Evolutionary conservation across 768 basidiomycete genomes (phyloP).

Genomic region (Boletus sp.): DNA sequence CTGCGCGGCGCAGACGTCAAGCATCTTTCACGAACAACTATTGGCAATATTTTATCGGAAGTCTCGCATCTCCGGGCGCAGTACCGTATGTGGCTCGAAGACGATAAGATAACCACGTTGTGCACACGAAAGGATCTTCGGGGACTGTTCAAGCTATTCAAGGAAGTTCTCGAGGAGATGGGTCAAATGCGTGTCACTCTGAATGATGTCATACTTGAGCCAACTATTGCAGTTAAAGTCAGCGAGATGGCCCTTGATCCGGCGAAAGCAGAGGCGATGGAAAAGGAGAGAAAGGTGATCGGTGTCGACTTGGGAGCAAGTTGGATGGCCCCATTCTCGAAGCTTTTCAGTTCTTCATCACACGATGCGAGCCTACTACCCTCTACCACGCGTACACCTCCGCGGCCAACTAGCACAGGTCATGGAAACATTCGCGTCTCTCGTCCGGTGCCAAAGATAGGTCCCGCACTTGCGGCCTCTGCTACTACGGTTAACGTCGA

Average conservation of each 20-base stretch:
- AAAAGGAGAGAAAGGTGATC: slow-evolving; percentile 30
- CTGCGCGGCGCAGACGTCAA: slow-evolving; percentile 82
- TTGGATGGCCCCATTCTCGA: slow-evolving; percentile 88
- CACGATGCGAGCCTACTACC: slow-evolving; percentile 14
- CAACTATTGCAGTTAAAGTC: slow-evolving; percentile 66
- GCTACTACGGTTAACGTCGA: slow-evolving; percentile 95
- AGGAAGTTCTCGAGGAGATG: slow-evolving; percentile 81
- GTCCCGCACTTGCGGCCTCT: slow-evolving; percentile 83
- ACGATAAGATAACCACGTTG: slow-evolving; percentile 59
- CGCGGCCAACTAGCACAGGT: slow-evolving; percentile 27
- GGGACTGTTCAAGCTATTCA: slow-evolving; percentile 77
- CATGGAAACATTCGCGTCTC: slow-evolving; percentile 24
- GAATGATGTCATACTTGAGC: slow-evolving; percentile 91
- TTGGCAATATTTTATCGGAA: slow-evolving; percentile 73
- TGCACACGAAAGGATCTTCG: slow-evolving; percentile 82
- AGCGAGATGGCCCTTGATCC: slow-evolving; percentile 70
- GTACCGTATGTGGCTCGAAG: slow-evolving; percentile 73
- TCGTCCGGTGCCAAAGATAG: slow-evolving; percentile 74
- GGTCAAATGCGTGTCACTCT: slow-evolving; percentile 77
- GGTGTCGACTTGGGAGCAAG: slow-evolving; percentile 41
- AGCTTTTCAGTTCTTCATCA: slow-evolving; percentile 58
- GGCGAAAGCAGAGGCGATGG: slow-evolving; percentile 44
- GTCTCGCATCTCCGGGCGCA: slow-evolving; percentile 63
- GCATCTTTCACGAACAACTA: slow-evolving; percentile 81
- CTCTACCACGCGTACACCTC: slow-evolving; percentile 26